Conservation (phyloP, 2,329 filamentous ascomycete species). For the Stagonosporopsis tanaceti region DNA sequence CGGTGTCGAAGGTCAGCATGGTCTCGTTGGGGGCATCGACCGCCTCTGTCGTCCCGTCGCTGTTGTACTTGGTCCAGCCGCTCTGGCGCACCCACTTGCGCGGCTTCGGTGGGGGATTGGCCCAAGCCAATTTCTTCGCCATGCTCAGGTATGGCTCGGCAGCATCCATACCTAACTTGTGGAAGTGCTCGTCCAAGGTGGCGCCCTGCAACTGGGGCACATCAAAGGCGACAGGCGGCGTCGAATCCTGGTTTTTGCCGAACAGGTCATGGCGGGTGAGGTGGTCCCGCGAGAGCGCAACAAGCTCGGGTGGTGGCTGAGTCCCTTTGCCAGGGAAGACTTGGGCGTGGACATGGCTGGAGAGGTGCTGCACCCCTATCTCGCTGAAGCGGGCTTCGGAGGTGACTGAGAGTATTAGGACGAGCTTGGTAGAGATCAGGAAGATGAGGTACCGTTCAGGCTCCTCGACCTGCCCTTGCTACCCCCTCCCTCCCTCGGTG, state of each 20-base stretch:
- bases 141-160: slow-evolving; percentile 82
- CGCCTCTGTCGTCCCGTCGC: slow-evolving; percentile 74
- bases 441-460: slow-evolving; percentile 30
- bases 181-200: slow-evolving; percentile 92
- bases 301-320: slow-evolving; percentile 71
- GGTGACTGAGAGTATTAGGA: slow-evolving; percentile 38
- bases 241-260: slow-evolving; percentile 85
- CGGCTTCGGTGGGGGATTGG: slow-evolving; percentile 65
- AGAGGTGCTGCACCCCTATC: slow-evolving; percentile 93
- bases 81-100: slow-evolving; percentile 79
- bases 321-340: slow-evolving; percentile 71
- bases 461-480: slow-evolving; percentile 17
- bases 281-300: slow-evolving; percentile 83
- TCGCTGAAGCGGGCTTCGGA: slow-evolving; percentile 80
- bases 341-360: slow-evolving; percentile 80
- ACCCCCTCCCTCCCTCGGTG: slow-evolving; percentile 7
- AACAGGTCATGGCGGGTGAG: slow-evolving; percentile 83
- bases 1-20: slow-evolving; percentile 92
- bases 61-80: slow-evolving; percentile 93
- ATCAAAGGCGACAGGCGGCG: slow-evolving; percentile 80
- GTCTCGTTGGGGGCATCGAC: slow-evolving; percentile 80
- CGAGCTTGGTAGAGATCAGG: not conserved
- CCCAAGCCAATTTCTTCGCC: slow-evolving; percentile 76
- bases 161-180: slow-evolving; percentile 83
- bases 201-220: slow-evolving; percentile 79